Evolutionary conservation across 495 filamentous ascomycete genomes (phyloP), one percentile per base, ranked within the genome.

Genomic region (Pseudoneurospora amorphoporcata): DNA sequence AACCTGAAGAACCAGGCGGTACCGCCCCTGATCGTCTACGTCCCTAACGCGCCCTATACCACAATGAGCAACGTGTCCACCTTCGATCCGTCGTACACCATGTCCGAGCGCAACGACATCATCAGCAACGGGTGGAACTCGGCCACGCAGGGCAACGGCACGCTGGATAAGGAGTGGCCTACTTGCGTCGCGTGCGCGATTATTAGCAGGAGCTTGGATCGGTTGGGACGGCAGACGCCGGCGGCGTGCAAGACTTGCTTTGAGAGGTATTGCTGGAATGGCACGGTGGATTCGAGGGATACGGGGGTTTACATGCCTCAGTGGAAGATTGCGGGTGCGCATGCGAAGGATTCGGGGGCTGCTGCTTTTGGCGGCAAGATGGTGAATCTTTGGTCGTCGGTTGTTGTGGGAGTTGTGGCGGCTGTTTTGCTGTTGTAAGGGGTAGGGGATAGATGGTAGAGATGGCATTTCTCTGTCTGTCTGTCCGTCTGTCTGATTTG

Each of bases 111-210:
- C 68, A 88, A 98, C 79, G 82, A 84, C 41, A 91, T 95, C 73
- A 93, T 98, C 72, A 78, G 86, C 73, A 98, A 98, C 77, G 95
- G 93, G 12, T 94, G 90, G 81, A 86, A 95, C 73, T 85, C 90
- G 19, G 95, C 88, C 1, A 97, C 95, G 0, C 88, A 89, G 83
- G 94, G 87, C 42, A 97, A 97, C 81, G 87, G 86, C 42, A 94
- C 92, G 3, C 72, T 87, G 3, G 93, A 97, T 75, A 74, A 74
- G 1, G 75, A 90, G 53, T 98, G 95, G 94, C 84, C 87, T 0
- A 83, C 87, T 2, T 98, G 95, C 75, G 90, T 97, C 4, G 94
- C 91, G 7, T 98, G 95, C 77, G 95, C 94, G 3, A 89, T 96
- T n/a, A 83, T 98, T n/a, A 87, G 84, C 61, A 84, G 94, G 39